Base-by-base conservation (phyloP, 106 monocot genomes). In the Dendrobium nobile region DNA sequence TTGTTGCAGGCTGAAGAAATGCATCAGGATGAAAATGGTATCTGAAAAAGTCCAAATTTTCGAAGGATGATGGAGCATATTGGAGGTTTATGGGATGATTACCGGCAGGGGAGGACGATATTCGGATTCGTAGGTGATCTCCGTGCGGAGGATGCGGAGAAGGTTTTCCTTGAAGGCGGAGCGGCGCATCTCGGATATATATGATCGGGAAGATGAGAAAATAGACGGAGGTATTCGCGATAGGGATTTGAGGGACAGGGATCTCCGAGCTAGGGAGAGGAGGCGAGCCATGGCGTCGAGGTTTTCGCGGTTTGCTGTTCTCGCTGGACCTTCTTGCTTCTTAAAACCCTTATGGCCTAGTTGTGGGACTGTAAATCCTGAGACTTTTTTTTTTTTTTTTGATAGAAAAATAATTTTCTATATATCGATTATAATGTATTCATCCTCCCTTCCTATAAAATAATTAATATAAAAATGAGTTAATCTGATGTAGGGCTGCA, bases 161-260 rank as follows among this genome's bases (percentile, higher is more conserved):
- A 96, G 89, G 82, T 76, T 85, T n/a, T 96, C 93, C 26, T 80
- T 86, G 80, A 96, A 79, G 27, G 89, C 88, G 40, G 93, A 89
- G 27, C 80, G 80, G 31, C 89, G 91, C 86, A 87, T 91, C 79
- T 82, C 83, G 47, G 95, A 72, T 85, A 93, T 87, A 82, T 85
- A 87, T 75, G 81, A 55, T 28, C 87, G 89, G 41, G 41, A 27
- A 5, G 59, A 47, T 55, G 61, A 51, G 15, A 61, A 16, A 44
- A 44, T 7, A n/a, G 75, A 58, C 2, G 82, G 24, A 40, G 82
- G 48, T 0, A 70, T 22, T 10, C 44, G 67, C 18, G 40, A 27
- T 51, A 42, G 67, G 55, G 81, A 77, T 84, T 64, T 59, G 78
- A 79, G 79, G 42, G 5, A 28, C 80, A 79, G 31, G 77, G 58